These are phyloP conservation scores for Myriosclerotinia duriaeana DNA, from an alignment of 2,329 filamentous ascomycete species.

Conservation along the genomic window DNA sequence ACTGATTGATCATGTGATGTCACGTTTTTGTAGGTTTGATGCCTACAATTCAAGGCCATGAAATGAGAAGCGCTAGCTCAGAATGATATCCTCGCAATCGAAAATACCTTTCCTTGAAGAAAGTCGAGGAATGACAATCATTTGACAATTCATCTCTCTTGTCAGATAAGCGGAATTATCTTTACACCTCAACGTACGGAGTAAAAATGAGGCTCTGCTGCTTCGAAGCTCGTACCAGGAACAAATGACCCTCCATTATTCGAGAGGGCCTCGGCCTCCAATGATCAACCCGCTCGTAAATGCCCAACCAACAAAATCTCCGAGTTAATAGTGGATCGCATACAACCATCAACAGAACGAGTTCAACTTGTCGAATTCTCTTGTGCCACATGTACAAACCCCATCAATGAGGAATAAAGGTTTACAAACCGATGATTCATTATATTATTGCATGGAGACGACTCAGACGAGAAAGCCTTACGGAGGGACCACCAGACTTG, in stretches of 20 bases:
- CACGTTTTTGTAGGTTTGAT: not conserved
- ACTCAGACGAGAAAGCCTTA: constrained; percentile 11
- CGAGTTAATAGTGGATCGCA: not conserved
- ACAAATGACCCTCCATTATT: not conserved
- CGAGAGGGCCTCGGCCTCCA: not conserved
- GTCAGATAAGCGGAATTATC: not conserved
- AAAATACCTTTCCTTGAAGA: not conserved
- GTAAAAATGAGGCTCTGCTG: not conserved
- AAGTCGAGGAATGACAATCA: not conserved
- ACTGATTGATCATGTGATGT: not conserved
- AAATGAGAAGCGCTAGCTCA: too few species aligned
- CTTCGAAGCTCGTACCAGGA: not conserved
- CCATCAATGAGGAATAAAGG: not conserved
- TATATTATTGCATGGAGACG: not conserved
- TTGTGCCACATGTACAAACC: not conserved
- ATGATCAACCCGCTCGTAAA: not conserved
- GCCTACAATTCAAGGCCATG: not conserved
- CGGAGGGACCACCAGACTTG: not conserved
- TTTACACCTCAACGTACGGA: not conserved
- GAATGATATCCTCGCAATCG: too few species aligned
- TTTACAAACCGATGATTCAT: not conserved
- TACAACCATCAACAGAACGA: not conserved
- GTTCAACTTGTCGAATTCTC: not conserved
- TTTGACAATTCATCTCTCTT: too few species aligned
- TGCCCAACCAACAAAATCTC: not conserved